Evolutionary conservation across 257 asterid species (phyloP).

Genomic region (Verbascum thapsus): DNA sequence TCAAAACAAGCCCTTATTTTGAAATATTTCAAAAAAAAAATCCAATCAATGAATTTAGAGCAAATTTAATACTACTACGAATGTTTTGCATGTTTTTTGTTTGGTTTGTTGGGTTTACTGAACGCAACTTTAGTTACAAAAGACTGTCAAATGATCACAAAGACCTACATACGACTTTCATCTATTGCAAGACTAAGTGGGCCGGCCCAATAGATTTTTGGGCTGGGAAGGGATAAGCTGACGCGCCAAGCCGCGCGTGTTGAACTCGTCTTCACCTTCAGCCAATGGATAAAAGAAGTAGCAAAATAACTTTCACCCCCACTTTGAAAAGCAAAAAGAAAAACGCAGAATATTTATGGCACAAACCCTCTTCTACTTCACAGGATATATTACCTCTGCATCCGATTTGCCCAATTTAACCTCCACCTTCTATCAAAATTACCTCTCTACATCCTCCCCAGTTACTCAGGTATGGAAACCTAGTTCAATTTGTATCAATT

Average conservation of each 20-base stretch:
- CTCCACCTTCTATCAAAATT: slow-evolving; percentile 23
- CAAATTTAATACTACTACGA: too few relatives aligned
- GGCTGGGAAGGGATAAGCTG: slow-evolving; percentile 4
- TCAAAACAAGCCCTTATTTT: too few relatives aligned
- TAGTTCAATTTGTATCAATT: slow-evolving; percentile 8
- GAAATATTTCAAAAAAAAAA: too few relatives aligned
- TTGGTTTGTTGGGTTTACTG: too few relatives aligned
- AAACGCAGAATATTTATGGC: slow-evolving; percentile 64
- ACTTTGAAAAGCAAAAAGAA: slow-evolving; percentile 10
- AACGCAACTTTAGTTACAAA: too few relatives aligned
- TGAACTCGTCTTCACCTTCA: not conserved
- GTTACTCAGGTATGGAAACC: slow-evolving; percentile 34
- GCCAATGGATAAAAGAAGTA: slow-evolving; percentile 8
- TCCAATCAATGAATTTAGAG: too few relatives aligned
- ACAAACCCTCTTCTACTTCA: slow-evolving; percentile 44
- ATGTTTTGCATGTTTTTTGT: too few relatives aligned
- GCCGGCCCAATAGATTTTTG: not conserved
- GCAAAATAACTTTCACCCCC: not conserved
- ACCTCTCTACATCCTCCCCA: slow-evolving; percentile 22
- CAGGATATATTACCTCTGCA: slow-evolving; percentile 31
- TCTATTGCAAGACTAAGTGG: too few relatives aligned
- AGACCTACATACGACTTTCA: too few relatives aligned
- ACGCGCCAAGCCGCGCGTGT: slow-evolving; percentile 18
- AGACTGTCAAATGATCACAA: too few relatives aligned
- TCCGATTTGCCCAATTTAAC: slow-evolving; percentile 32